These are phyloP conservation scores for Geum urbanum DNA, from an alignment of 306 rosid species.

Conservation along the genomic window DNA sequence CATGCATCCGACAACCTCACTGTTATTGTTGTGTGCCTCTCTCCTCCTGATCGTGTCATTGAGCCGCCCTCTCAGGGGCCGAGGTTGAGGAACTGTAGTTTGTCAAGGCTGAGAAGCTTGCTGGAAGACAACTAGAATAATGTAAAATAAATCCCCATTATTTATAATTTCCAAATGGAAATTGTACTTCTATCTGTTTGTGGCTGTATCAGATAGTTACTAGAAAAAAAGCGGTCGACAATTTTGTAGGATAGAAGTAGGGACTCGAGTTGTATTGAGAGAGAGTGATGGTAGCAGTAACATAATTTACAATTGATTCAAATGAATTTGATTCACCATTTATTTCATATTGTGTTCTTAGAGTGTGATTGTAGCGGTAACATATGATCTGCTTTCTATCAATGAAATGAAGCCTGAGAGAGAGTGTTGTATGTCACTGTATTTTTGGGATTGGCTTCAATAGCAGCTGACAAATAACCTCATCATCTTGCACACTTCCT, in stretches of 20 bases:
- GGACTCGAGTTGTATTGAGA: not conserved
- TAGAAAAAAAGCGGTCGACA: constrained; percentile 47
- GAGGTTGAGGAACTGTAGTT: constrained; percentile 52
- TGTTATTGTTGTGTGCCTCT: constrained; percentile 64
- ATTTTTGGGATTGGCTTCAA: not conserved
- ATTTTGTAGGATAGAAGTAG: constrained; percentile 55
- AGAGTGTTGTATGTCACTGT: not conserved
- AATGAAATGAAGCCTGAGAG: not conserved
- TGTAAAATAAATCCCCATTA: constrained; percentile 27
- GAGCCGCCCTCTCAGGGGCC: constrained; percentile 45
- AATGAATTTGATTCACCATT: not conserved
- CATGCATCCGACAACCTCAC: constrained; percentile 78
- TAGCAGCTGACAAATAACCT: constrained; percentile 12
- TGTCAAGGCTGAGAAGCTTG: constrained; percentile 54
- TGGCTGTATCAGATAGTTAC: constrained; percentile 49
- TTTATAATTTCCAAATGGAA: constrained; percentile 25
- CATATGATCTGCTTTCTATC: not conserved
- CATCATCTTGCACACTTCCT: constrained; percentile 10
- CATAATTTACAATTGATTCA: not conserved
- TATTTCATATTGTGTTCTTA: not conserved
- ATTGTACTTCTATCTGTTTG: constrained; percentile 33
- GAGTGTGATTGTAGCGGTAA: too few species aligned
- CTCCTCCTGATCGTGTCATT: constrained; percentile 37
- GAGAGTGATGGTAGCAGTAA: not conserved
- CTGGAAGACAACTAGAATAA: constrained; percentile 49